Evolutionary conservation across 2,329 filamentous ascomycete genomes (phyloP).

Genomic region (Aspergillus tubingensis): DNA sequence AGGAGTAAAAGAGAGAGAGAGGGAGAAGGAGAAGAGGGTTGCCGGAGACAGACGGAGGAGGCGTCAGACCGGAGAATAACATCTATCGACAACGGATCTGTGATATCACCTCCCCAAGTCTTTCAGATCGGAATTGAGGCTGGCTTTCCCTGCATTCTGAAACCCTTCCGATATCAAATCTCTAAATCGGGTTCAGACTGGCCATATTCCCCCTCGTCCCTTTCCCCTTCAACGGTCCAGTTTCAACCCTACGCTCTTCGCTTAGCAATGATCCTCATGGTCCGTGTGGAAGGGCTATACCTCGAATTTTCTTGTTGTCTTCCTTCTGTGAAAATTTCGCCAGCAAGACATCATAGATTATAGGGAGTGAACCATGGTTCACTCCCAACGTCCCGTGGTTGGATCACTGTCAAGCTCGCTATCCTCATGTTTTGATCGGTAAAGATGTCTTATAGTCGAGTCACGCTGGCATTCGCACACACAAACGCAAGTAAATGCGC

Average conservation of each 20-base stretch:
- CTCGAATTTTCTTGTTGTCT: background rate
- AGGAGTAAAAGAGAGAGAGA: too few relatives aligned
- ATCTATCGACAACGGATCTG: conserved; percentile 11
- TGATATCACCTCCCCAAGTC: conserved; percentile 13
- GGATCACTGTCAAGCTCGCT: background rate
- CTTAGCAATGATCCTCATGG: background rate
- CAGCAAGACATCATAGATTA: background rate
- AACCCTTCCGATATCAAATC: background rate
- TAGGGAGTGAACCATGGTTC: background rate
- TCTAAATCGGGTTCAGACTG: background rate
- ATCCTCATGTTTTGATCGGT: background rate
- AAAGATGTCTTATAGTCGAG: background rate
- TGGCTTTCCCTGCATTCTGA: background rate
- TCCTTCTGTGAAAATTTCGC: background rate
- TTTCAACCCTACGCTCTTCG: background rate
- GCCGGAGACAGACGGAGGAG: background rate
- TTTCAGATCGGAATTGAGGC: conserved; percentile 1
- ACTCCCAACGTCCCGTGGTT: background rate
- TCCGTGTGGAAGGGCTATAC: background rate
- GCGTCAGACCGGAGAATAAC: conserved; percentile 20
- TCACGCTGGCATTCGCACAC: background rate
- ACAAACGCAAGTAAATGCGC: background rate
- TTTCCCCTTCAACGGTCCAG: background rate
- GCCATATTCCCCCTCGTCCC: too few relatives aligned
- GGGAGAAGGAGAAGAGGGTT: too few relatives aligned